Evolutionary conservation across 2,329 filamentous ascomycete genomes (phyloP).

Genomic region (Pseudogymnoascus sp.): DNA sequence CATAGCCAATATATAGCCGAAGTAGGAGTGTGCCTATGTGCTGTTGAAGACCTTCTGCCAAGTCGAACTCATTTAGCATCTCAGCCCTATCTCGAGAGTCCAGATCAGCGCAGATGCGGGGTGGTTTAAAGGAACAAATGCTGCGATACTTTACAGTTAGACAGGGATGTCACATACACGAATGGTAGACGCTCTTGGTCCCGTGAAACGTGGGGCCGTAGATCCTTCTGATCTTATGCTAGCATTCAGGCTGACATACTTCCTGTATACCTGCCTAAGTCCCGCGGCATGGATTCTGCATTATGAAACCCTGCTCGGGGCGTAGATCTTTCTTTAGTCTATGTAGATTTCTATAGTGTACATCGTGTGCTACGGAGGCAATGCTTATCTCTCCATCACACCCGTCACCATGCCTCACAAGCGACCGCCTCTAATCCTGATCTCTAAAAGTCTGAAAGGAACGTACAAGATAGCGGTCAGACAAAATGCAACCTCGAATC

Average conservation of each 20-base stretch:
- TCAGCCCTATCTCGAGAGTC: not conserved
- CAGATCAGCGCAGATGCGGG: not conserved
- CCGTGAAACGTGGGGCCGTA: not conserved
- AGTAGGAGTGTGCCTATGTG: not conserved
- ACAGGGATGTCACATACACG: not conserved
- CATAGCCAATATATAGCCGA: not conserved
- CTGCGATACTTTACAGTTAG: not conserved
- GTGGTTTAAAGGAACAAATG: not conserved
- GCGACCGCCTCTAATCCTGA: constrained; percentile 21
- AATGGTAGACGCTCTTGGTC: not conserved
- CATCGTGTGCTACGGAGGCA: not conserved
- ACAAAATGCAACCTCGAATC: constrained; percentile 55
- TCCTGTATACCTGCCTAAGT: not conserved
- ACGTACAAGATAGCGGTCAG: constrained; percentile 37
- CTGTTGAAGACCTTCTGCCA: not conserved
- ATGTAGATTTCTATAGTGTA: not conserved
- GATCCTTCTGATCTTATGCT: not conserved
- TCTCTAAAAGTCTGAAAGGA: constrained; percentile 35
- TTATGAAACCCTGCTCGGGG: not conserved
- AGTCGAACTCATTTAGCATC: not conserved
- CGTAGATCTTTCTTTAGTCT: not conserved
- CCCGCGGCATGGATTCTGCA: not conserved
- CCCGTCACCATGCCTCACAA: not conserved
- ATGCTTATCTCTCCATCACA: not conserved
- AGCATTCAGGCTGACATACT: not conserved